Evolutionary conservation across 1,284 basidiomycete species (phyloP), one percentile per base, ranked within the genome.

Genomic region (Grifola frondosa): DNA sequence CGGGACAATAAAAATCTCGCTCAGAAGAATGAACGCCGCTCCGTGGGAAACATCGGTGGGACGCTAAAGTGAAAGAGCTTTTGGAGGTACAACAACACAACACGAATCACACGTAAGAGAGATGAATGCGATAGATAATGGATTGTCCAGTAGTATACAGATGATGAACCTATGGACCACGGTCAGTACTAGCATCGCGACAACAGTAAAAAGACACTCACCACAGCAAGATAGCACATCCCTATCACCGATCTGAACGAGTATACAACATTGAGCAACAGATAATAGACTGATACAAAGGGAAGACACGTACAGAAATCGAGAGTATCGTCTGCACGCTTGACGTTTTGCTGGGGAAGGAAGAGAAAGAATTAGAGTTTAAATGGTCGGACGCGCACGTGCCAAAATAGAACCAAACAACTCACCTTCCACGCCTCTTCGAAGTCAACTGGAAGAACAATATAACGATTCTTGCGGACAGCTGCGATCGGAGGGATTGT

Each of bases 341-440:
- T 97, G 80, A 97, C 90, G 38, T 87, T 89, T 91, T 92, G 85
- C 85, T 91, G 68, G 40, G 55, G 57, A 54, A 62, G 59, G 49
- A 53, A 55, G 64, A 59, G 52, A 52, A 46, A 44, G 53, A 47
- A 30, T 58, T 63, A 42, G 56, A 63, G 52, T 56, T 64, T 63
- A 41, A 38, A 69, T 71, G 66, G 61, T 54, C 47, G 37, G 40
- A 48, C 57, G 46, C 43, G 43, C 29, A 54, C 62, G 58, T 59
- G 56, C 53, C 57, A 67, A 77, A 77, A 70, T 52, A 68, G 50
- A 30, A 48, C 69, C 56, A 68, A 68, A 79, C 52, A 77, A 81
- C 88, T 63, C 57, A 95, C 91, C 78, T 97, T 97, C 93, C 94
- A 97, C 60, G 92, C 91, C 68, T 97, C 94, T 66, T 99, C 97